These are phyloP conservation scores for Medicago ruthenica DNA, from an alignment of 306 rosid species.

Conservation along the genomic window DNA sequence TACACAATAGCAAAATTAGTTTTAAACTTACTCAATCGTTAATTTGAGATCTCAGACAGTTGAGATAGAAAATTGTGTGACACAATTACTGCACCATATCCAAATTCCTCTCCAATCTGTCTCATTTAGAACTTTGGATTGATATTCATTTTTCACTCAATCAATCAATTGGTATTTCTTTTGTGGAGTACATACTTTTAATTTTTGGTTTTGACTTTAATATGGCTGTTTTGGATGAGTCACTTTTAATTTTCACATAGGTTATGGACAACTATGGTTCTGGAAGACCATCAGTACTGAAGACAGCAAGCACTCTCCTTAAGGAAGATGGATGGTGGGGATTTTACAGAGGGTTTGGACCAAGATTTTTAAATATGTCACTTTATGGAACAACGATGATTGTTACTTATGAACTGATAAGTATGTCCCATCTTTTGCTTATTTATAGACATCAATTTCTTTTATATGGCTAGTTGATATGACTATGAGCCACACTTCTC, in stretches of 20 bases:
- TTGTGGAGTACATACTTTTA: not conserved
- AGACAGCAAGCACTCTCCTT: conserved; percentile 69
- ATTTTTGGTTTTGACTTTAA: not conserved
- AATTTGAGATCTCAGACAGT: too few relatives aligned
- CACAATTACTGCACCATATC: too few relatives aligned
- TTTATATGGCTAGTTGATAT: conserved; percentile 22
- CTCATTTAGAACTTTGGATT: conserved; percentile 8
- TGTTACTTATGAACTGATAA: conserved; percentile 85
- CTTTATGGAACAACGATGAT: conserved; percentile 91
- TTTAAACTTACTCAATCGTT: too few relatives aligned
- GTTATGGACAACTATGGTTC: conserved; percentile 78
- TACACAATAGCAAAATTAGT: too few relatives aligned
- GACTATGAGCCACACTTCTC: not conserved
- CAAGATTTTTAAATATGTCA: conserved; percentile 86
- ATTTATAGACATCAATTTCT: conserved; percentile 11
- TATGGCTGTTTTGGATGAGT: conserved; percentile 33
- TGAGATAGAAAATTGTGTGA: too few relatives aligned
- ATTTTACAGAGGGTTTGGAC: conserved; percentile 87
- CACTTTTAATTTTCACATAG: conserved; percentile 42
- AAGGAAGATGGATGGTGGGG: conserved; percentile 95
- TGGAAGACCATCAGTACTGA: conserved; percentile 84
- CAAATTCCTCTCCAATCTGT: too few relatives aligned
- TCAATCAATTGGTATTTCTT: conserved; percentile 20
- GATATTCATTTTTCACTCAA: conserved; percentile 12
- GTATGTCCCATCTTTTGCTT: conserved; percentile 53